Base-by-base conservation (phyloP, 2,329 filamentous ascomycete genomes). In the Amauroascus niger region DNA sequence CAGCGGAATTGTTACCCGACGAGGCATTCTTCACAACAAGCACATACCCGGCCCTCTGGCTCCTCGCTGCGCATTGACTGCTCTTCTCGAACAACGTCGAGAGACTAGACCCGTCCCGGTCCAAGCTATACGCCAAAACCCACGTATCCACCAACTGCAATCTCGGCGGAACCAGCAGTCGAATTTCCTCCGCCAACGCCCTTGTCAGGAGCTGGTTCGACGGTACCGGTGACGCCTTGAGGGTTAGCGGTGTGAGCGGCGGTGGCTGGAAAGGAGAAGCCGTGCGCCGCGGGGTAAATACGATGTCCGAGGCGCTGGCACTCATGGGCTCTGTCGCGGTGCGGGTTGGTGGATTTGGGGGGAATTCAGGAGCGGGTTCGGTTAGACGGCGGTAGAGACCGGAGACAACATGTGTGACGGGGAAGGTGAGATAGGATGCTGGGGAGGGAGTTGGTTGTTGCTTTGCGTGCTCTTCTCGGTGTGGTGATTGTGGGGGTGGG, bases 61-160 rank as follows among this genome's bases (percentile, higher is more conserved):
- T 81, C 57, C 81, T 75, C 11, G 82, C 78, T 44, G 79, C 74
- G 63, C 83, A 86, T 14, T 78, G 74, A 44, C 84, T 81, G 63
- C 84, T 88, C 60, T 86, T 83, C 61, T 88, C 79, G 66, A 97
- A 98, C 28, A 98, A 73, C 0, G 93, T 97, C 8, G 80, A 79
- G 33, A 98, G 72, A 59, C 88, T 93, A 49, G 90, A 88, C 11
- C 93, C 93, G 68, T 98, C 84, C 69, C 94, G 86, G 64, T 95
- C 90, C 33, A 98, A 76, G 60, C 88, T 94, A 71, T 97, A 98
- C 35, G 85, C 79, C 49, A 97, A 73, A 52, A 78, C 79, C 93
- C 93, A 98, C 57, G 85, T 81, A 61, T 96, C 90, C 56, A 85
- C 81, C 43, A 98, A 82, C 69, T 95, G 88, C 56, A 97, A 72